phyloP scores from a whole-genome alignment of 495 filamentous ascomycete species.

The Lophium mytilinum region DNA sequence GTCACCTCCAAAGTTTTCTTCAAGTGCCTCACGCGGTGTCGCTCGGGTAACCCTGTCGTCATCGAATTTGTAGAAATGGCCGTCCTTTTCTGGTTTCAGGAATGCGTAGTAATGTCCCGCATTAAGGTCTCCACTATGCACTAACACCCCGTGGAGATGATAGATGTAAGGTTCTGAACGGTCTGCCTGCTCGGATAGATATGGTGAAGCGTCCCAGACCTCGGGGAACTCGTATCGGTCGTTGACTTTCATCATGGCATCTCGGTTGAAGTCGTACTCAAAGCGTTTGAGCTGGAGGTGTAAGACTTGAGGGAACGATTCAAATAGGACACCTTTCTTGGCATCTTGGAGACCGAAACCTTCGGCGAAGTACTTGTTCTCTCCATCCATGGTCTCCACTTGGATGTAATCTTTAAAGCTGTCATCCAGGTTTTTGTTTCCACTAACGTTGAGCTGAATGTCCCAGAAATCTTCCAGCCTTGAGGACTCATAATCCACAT shows the following conservation, averaged over 20 bases:
- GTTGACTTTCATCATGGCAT: slow-evolving; percentile 99
- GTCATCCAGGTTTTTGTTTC: slow-evolving; percentile 84
- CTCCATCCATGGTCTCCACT: slow-evolving; percentile 92
- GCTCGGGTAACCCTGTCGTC: slow-evolving; percentile 93
- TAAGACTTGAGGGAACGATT: slow-evolving; percentile 87
- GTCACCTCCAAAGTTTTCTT: slow-evolving; percentile 95
- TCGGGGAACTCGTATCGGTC: slow-evolving; percentile 97
- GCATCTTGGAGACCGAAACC: slow-evolving; percentile 90
- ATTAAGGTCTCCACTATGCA: slow-evolving; percentile 93
- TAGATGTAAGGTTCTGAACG: slow-evolving; percentile 83
- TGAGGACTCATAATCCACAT: slow-evolving; percentile 93
- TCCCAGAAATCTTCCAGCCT: slow-evolving; percentile 98
- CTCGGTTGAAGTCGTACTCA: slow-evolving; percentile 90
- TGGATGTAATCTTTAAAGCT: slow-evolving; percentile 95
- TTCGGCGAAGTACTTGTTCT: slow-evolving; percentile 95
- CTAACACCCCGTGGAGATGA: slow-evolving; percentile 87
- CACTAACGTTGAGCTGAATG: slow-evolving; percentile 91
- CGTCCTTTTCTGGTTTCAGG: slow-evolving; percentile 83
- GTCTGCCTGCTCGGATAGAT: slow-evolving; percentile 80
- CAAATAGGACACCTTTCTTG: slow-evolving; percentile 95
- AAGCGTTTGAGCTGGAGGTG: slow-evolving; percentile 97
- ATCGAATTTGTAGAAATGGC: slow-evolving; percentile 94
- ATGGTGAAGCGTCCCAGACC: slow-evolving; percentile 80
- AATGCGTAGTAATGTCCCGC: slow-evolving; percentile 99
- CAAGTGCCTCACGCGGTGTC: slow-evolving; percentile 81